A percentile compares a stretch with the other conserved stretches of the same genome.
These are phyloP conservation scores for Rhizophagus clarus DNA, from an alignment of 192 early-diverging fungal species.

Conservation along the genomic window DNA sequence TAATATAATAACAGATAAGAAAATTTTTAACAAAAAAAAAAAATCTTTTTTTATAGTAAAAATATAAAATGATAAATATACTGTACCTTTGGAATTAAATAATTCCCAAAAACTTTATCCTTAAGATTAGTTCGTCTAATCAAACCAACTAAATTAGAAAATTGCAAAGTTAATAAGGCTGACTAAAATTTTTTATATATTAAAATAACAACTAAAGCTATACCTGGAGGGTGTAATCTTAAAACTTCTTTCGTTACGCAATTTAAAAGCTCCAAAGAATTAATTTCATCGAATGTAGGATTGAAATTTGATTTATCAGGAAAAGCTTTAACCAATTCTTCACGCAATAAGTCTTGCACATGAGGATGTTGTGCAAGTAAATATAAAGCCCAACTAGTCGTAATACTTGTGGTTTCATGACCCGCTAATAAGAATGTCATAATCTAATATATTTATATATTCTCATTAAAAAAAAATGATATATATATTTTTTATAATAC, in stretches of 20 bases:
- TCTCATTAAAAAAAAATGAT: not conserved
- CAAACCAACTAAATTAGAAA: slow-evolving; percentile 37
- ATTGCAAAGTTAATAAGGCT: not conserved
- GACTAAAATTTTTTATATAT: too few relatives aligned
- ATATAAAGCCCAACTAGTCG: slow-evolving; percentile 54
- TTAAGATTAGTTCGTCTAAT: slow-evolving; percentile 40
- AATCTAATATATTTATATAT: not conserved
- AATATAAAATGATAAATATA: slow-evolving; percentile 14
- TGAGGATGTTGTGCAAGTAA: slow-evolving; percentile 49
- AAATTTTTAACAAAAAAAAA: not conserved
- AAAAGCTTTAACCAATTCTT: slow-evolving; percentile 49
- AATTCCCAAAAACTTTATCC: slow-evolving; percentile 43
- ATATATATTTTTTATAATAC: not conserved
- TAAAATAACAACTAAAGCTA: not conserved
- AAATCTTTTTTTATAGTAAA: too few relatives aligned
- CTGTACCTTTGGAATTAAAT: slow-evolving; percentile 55
- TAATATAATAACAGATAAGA: not conserved
- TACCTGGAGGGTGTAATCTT: slow-evolving; percentile 48
- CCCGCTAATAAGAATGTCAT: slow-evolving; percentile 41
- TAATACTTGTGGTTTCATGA: slow-evolving; percentile 58
- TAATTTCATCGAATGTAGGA: slow-evolving; percentile 49
- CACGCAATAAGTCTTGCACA: slow-evolving; percentile 45
- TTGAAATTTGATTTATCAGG: slow-evolving; percentile 42
- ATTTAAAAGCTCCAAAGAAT: slow-evolving; percentile 49
- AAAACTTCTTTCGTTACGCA: slow-evolving; percentile 54